A percentile compares a stretch with the other conserved stretches of the same genome.
Evolutionary conservation across 805 yeast genomes (phyloP).

Genomic region (Candida ipomoeae): DNA sequence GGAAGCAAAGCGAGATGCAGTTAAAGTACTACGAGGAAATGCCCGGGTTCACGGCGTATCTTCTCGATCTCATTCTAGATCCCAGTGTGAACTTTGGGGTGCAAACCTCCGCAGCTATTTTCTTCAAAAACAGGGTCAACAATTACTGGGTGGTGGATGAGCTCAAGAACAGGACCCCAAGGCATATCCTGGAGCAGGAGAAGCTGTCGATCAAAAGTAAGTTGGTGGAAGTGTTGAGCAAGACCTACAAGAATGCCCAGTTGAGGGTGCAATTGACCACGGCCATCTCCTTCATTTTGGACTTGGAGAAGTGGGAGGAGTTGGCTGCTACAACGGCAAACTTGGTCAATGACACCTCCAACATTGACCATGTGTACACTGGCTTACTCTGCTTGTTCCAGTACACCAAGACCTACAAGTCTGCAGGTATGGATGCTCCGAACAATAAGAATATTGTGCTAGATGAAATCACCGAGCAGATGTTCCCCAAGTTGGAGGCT

Average conservation of each 20-base stretch:
- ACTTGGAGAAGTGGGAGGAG: constrained; percentile 45
- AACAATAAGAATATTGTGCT: constrained; percentile 33
- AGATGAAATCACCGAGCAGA: constrained; percentile 32
- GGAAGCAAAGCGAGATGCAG: constrained; percentile 53
- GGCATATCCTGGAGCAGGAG: constrained; percentile 30
- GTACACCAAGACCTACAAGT: constrained; percentile 39
- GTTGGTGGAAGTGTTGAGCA: constrained; percentile 32
- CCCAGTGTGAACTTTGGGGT: constrained; percentile 39
- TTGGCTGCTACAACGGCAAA: constrained; percentile 13
- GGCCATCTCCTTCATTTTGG: constrained; percentile 52
- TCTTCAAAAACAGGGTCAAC: constrained; percentile 40
- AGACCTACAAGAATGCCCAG: constrained; percentile 29
- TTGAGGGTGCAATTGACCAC: constrained; percentile 55
- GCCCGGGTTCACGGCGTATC: constrained; percentile 54
- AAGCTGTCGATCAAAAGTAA: constrained; percentile 34
- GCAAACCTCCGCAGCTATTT: constrained; percentile 41
- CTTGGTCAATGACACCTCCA: constrained; percentile 27
- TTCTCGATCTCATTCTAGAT: constrained; percentile 49
- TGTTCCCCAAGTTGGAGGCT: constrained; percentile 36
- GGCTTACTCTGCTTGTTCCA: constrained; percentile 40
- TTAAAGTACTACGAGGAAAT: constrained; percentile 49
- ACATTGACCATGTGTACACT: constrained; percentile 34
- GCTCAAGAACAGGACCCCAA: constrained; percentile 21
- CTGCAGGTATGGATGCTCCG: constrained; percentile 44
- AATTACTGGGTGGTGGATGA: constrained; percentile 38